Percentiles rank a stretch among this genome's conserved stretches.
Evolutionary conservation across 164 flowering plant species (phyloP).

Genomic region (Piper betle): DNA sequence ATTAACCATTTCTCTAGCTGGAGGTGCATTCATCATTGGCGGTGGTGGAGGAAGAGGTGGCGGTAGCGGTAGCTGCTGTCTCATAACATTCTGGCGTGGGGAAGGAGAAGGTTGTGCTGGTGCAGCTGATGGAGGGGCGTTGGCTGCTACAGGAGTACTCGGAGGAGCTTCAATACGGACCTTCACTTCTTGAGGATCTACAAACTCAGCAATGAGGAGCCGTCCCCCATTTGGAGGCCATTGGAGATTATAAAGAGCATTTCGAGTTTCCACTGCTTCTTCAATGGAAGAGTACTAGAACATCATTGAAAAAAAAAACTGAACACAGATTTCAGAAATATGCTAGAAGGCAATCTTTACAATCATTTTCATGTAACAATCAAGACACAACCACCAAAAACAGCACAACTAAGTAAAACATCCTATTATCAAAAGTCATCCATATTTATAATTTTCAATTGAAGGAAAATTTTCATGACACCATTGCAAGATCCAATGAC

Average conservation of each 20-base stretch:
- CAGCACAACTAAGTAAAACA: too few species aligned
- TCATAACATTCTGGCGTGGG: slow-evolving; percentile 28
- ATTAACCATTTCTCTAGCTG: slow-evolving; percentile 32
- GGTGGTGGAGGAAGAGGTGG: slow-evolving; percentile 49
- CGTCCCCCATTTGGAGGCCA: slow-evolving; percentile 97
- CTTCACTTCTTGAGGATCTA: slow-evolving; percentile 78
- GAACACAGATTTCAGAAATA: too few species aligned
- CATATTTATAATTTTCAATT: too few species aligned
- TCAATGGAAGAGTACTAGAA: slow-evolving; percentile 83
- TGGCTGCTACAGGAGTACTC: slow-evolving; percentile 20
- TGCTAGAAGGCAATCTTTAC: too few species aligned
- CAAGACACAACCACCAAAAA: too few species aligned
- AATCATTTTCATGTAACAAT: too few species aligned
- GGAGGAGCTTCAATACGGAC: slow-evolving; percentile 31
- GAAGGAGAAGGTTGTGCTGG: slow-evolving; percentile 27
- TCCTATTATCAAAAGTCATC: too few species aligned
- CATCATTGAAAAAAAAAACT: too few species aligned
- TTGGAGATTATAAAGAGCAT: slow-evolving; percentile 79
- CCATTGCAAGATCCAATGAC: too few species aligned
- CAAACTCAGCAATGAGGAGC: slow-evolving; percentile 71
- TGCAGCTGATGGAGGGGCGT: slow-evolving; percentile 7
- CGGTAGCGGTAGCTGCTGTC: slow-evolving; percentile 45
- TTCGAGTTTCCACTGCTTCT: slow-evolving; percentile 77
- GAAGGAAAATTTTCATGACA: too few species aligned
- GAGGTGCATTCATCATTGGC: slow-evolving; percentile 29